Evolutionary conservation across 441 rosid genomes (phyloP), one percentile per base, ranked within the genome.

Genomic region (Iberis amara): DNA sequence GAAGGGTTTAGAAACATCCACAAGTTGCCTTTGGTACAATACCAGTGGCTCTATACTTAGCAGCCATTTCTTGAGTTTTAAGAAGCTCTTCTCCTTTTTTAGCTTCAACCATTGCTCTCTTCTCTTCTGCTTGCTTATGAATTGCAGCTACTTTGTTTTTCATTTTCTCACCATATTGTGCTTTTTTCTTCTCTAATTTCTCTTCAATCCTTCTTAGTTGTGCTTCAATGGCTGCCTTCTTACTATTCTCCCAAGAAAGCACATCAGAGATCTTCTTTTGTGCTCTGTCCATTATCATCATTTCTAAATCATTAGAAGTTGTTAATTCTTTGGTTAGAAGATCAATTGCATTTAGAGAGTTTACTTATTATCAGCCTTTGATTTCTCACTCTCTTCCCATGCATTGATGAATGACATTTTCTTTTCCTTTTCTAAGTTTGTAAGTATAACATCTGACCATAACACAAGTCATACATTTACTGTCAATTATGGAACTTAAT

Each of bases 311-410:
- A 44, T 49, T 41, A 47, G 6, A 4, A 28, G 4, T 4, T 28
- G 32, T 28, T 28, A 28, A 4, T 28, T 28, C 8, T 4, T 5
- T 28, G 6, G 6, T 28, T 28, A 28, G 32, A 28, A 28, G 32
- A 28, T 28, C 4, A 28, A 7, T 28, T 28, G 8, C 21, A 18
- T 26, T 26, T 26, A 26, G 30, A 26, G 27, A 32, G 9, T 68
- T 65, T 69, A 89, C 95, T 83, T 86, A 69, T 89, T 83, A 53
- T 81, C 86, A 32, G 81, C 92, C 71, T 83, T 85, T 41, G 83
- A 7, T 54, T 80, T 86, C 75, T 89, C 88, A 14, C 74, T 80
- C 2, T 83, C 95, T 73, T 83, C 97, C 95, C 97, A 86, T 52
- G 97, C 95, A 74, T 69, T 79, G 70, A 89, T 61, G 49, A 78